Evolutionary conservation across 1,139 yeast species (phyloP).

Genomic region (Candida albicans): DNA sequence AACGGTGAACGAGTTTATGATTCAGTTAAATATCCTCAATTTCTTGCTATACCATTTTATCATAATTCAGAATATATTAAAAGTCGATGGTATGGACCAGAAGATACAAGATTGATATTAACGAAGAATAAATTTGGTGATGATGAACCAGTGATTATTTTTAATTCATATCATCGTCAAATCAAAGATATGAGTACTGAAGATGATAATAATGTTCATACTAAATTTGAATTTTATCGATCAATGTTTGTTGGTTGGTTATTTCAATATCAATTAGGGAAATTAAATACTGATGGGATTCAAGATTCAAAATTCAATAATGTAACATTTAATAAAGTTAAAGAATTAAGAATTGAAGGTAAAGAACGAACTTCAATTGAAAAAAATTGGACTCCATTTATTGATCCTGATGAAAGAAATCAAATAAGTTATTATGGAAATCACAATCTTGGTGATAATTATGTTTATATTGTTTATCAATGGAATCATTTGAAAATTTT

Average conservation of each 20-base stretch:
- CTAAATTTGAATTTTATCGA: constrained; percentile 17
- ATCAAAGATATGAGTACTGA: constrained; percentile 9
- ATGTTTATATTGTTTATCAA: constrained; percentile 34
- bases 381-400: constrained; percentile 49
- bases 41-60: constrained; percentile 30
- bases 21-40: constrained; percentile 23
- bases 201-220: constrained; percentile 2
- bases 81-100: constrained; percentile 40
- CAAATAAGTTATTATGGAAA: neutral
- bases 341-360: constrained; percentile 26
- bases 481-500: constrained; percentile 40
- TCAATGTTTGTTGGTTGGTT: constrained; percentile 34
- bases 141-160: constrained; percentile 33
- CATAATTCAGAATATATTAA: constrained; percentile 16
- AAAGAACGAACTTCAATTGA: constrained; percentile 19
- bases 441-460: constrained; percentile 21
- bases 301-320: constrained; percentile 19
- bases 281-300: constrained; percentile 23
- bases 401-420: constrained; percentile 25
- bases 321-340: constrained; percentile 22
- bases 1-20: constrained; percentile 9
- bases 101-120: constrained; percentile 47
- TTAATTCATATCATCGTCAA: constrained; percentile 28
- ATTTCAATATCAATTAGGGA: constrained; percentile 31
- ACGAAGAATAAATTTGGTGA: constrained; percentile 31